phyloP scores from a whole-genome alignment of 2,329 filamentous ascomycete genomes.

The Penicillium nordicum region DNA sequence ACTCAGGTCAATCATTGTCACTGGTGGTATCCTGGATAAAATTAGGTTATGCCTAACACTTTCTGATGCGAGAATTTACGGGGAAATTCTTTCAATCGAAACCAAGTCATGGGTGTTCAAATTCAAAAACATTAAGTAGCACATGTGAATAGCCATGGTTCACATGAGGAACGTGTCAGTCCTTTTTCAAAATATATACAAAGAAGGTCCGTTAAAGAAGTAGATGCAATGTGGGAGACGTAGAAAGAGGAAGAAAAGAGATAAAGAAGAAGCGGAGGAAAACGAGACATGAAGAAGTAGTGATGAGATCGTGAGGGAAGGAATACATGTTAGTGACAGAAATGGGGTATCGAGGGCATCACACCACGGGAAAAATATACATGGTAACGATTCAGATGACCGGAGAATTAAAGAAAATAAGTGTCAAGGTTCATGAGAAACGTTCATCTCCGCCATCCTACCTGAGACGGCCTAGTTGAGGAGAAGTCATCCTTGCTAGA shows the following conservation, averaged over 20 bases:
- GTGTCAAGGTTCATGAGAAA: not conserved
- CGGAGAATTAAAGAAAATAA: not conserved
- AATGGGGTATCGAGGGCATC: not conserved
- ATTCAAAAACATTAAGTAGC: constrained; percentile 9
- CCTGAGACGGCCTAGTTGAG: constrained; percentile 11
- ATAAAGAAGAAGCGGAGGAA: not conserved
- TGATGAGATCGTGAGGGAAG: not conserved
- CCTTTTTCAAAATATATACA: constrained; percentile 16
- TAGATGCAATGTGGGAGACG: not conserved
- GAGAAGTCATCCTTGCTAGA: constrained; percentile 29
- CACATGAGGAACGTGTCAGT: not conserved
- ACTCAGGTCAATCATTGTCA: not conserved
- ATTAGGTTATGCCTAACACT: no score
- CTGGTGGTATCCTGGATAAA: not conserved
- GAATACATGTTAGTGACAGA: not conserved
- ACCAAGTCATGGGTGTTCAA: not conserved
- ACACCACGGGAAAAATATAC: not conserved
- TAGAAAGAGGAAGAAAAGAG: not conserved
- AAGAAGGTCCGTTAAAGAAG: constrained; percentile 1
- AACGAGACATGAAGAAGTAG: not conserved
- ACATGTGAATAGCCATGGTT: constrained; percentile 3
- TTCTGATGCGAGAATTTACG: not conserved
- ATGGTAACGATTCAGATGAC: not conserved
- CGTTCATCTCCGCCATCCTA: constrained; percentile 26
- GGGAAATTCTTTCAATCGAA: not conserved